Percentiles rank a stretch among this genome's conserved stretches.
These are phyloP conservation scores for Acorus calamus DNA, from an alignment of 106 monocot species.

Conservation along the genomic window DNA sequence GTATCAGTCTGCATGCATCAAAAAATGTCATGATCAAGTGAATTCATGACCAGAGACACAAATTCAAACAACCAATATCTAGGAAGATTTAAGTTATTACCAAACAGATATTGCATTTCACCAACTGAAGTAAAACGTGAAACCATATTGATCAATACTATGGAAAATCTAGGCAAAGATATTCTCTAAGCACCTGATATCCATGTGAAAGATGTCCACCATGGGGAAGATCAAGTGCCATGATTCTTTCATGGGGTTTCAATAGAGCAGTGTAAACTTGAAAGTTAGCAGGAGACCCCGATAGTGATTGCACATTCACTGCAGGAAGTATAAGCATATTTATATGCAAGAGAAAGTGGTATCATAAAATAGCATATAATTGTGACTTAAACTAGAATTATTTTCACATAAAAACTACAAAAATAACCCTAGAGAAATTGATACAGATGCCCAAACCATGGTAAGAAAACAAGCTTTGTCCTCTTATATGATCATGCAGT, in stretches of 20 bases:
- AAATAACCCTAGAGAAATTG: too few species aligned
- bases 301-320: conserved; percentile 96
- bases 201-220: conserved; percentile 99
- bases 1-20: conserved; percentile 74
- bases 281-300: conserved; percentile 93
- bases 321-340: conserved; percentile 7
- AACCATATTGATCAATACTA: background rate
- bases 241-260: conserved; percentile 98
- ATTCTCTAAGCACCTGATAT: conserved; percentile 56
- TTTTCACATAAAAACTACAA: too few species aligned
- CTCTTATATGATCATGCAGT: too few species aligned
- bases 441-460: too few species aligned
- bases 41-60: background rate
- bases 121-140: background rate
- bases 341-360: too few species aligned
- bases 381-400: too few species aligned
- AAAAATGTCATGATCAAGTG: background rate
- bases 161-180: background rate
- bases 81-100: background rate
- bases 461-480: too few species aligned
- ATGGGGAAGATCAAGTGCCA: conserved; percentile 99
- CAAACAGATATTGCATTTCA: background rate
- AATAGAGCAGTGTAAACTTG: conserved; percentile 97
- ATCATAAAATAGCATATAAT: too few species aligned
- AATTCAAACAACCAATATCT: background rate